A percentile compares a stretch with the other conserved stretches of the same genome.
phyloP scores from a whole-genome alignment of 1,139 yeast species.

The Debaryomycetaceae sp. region DNA sequence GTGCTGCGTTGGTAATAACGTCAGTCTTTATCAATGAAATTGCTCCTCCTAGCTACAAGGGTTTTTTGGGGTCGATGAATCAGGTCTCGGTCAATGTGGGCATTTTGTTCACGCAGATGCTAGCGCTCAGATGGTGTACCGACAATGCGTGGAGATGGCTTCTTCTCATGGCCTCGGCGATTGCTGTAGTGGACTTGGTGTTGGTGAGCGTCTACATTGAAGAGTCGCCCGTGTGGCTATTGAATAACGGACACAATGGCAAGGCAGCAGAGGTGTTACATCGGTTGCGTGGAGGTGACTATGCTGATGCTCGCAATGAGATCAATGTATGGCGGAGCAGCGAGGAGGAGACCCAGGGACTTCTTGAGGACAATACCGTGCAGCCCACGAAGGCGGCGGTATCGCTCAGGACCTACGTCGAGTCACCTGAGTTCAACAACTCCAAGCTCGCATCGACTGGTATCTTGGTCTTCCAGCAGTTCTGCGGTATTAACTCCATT shows the following conservation, averaged over 20 bases:
- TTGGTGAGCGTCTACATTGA: conserved; percentile 44
- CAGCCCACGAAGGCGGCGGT: conserved; percentile 13
- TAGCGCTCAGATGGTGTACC: conserved; percentile 69
- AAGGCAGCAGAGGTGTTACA: conserved; percentile 37
- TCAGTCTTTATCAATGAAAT: conserved; percentile 81
- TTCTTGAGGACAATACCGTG: conserved; percentile 14
- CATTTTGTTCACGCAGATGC: conserved; percentile 69
- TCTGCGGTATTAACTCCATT: conserved; percentile 89
- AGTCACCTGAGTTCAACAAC: conserved; percentile 47
- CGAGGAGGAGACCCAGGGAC: conserved; percentile 4
- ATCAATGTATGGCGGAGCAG: conserved; percentile 33
- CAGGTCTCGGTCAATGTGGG: conserved; percentile 86
- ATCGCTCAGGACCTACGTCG: conserved; percentile 43
- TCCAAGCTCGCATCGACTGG: conserved; percentile 69
- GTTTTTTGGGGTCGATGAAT: conserved; percentile 81
- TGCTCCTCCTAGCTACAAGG: conserved; percentile 65
- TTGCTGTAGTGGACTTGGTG: conserved; percentile 51
- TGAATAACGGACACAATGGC: conserved; percentile 28
- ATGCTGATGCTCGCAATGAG: conserved; percentile 32
- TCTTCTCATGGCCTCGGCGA: conserved; percentile 52
- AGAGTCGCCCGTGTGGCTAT: conserved; percentile 87
- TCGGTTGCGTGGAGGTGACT: conserved; percentile 41
- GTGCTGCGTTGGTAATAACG: conserved; percentile 78
- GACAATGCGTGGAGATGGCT: conserved; percentile 69
- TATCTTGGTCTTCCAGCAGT: conserved; percentile 82